A percentile compares a stretch with the other conserved stretches of the same genome.
phyloP scores from a whole-genome alignment of 1,139 yeast genomes.

The Nakaseomyces uthaithaninus region DNA sequence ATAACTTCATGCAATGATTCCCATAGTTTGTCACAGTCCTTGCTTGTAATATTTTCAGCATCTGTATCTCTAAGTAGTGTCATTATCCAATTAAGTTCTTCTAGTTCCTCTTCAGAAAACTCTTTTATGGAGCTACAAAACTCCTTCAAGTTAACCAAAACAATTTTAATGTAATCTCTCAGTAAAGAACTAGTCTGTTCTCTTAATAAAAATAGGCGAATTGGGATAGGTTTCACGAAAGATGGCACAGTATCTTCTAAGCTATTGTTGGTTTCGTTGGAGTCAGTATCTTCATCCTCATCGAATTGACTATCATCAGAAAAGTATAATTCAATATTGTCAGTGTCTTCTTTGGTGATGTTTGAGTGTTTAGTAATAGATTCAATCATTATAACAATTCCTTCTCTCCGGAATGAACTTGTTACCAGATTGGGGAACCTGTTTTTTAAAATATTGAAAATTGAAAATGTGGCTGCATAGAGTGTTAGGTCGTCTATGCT shows the following conservation, averaged over 20 bases:
- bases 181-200: conserved; percentile 10
- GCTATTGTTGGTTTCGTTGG: conserved; percentile 30
- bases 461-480: conserved; percentile 47
- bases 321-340: conserved; percentile 13
- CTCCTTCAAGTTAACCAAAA: not conserved
- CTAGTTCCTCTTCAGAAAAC: conserved; percentile 19
- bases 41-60: conserved; percentile 22
- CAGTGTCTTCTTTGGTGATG: conserved; percentile 14
- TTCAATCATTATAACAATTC: conserved; percentile 44
- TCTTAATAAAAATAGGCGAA: conserved; percentile 18
- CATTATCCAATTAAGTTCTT: conserved; percentile 22
- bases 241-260: conserved; percentile 18
- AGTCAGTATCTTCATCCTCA: conserved; percentile 26
- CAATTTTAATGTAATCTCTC: not conserved
- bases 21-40: conserved; percentile 47
- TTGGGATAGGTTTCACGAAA: conserved; percentile 21
- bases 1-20: conserved; percentile 34
- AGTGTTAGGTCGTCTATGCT: conserved; percentile 35
- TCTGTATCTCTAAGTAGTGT: conserved; percentile 13
- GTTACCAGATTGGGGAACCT: conserved; percentile 41
- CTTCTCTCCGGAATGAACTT: conserved; percentile 59
- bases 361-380: conserved; percentile 7
- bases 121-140: not conserved
- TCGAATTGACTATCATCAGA: conserved; percentile 15
- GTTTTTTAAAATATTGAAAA: conserved; percentile 41